Conservation (phyloP, 2,329 filamentous ascomycete genomes). For the Gremmenia infestans region DNA sequence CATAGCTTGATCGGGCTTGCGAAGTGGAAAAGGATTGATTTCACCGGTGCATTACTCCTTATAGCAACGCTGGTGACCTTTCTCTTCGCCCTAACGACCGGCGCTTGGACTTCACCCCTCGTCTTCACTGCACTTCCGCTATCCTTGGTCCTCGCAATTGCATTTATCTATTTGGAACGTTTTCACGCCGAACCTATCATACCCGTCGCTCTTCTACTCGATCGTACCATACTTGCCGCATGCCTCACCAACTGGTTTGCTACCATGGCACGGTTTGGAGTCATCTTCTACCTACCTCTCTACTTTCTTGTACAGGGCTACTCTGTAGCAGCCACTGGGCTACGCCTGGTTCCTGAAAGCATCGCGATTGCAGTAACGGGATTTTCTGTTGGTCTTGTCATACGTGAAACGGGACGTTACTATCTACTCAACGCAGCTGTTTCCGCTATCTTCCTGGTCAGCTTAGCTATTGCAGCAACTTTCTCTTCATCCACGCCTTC, state of each 20-base stretch:
- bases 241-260: conserved; percentile 69
- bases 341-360: conserved; percentile 63
- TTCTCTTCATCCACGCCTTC: conserved; percentile 50
- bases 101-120: conserved; percentile 56
- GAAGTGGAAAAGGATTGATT: conserved; percentile 56
- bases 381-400: conserved; percentile 57
- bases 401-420: conserved; percentile 64
- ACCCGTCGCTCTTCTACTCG: conserved; percentile 57
- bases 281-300: conserved; percentile 67
- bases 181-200: conserved; percentile 49
- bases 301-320: conserved; percentile 67
- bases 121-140: conserved; percentile 36
- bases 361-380: conserved; percentile 52
- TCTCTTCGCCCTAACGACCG: conserved; percentile 64
- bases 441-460: conserved; percentile 39
- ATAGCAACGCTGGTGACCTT: conserved; percentile 62
- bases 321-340: conserved; percentile 56
- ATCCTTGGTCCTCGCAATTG: conserved; percentile 37
- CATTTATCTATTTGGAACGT: conserved; percentile 52
- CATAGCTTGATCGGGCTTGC: conserved; percentile 27
- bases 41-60: conserved; percentile 61
- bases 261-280: conserved; percentile 50
- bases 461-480: conserved; percentile 46
- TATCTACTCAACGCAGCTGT: conserved; percentile 60
- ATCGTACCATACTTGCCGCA: conserved; percentile 58